A percentile compares a stretch with the other conserved stretches of the same genome.
phyloP scores from a whole-genome alignment of 192 early-diverging fungal species.

The Mortierella claussenii region DNA sequence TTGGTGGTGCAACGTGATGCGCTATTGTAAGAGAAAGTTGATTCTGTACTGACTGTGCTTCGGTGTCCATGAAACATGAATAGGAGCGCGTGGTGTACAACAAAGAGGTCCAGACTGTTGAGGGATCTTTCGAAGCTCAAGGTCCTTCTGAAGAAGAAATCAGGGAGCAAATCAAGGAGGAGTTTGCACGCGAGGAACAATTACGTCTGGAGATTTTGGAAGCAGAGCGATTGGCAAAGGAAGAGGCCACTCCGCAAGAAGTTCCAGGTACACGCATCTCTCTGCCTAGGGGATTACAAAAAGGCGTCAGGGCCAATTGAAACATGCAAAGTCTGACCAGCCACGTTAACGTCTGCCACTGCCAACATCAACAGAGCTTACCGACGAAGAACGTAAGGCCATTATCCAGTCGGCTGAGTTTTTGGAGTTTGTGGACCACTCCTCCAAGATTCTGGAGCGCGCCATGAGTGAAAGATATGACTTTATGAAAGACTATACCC shows the following conservation, averaged over 20 bases:
- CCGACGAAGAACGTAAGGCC: slow-evolving; percentile 84
- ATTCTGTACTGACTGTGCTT: too few relatives aligned
- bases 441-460: slow-evolving; percentile 89
- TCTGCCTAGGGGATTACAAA: background rate
- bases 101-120: slow-evolving; percentile 86
- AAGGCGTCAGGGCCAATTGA: background rate
- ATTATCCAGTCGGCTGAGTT: slow-evolving; percentile 84
- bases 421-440: slow-evolving; percentile 86
- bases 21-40: too few relatives aligned
- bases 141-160: slow-evolving; percentile 63
- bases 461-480: slow-evolving; percentile 91
- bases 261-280: slow-evolving; percentile 35
- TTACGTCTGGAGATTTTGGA: slow-evolving; percentile 57
- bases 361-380: slow-evolving; percentile 64
- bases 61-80: too few relatives aligned
- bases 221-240: slow-evolving; percentile 56
- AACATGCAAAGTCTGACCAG: too few relatives aligned
- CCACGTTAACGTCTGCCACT: too few relatives aligned
- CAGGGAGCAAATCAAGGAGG: slow-evolving; percentile 68
- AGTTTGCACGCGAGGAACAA: slow-evolving; percentile 67
- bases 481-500: slow-evolving; percentile 93
- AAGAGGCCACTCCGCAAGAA: slow-evolving; percentile 51
- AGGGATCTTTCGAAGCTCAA: slow-evolving; percentile 63
- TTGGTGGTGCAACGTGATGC: too few relatives aligned
- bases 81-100: slow-evolving; percentile 88